These are phyloP conservation scores for Colletotrichum noveboracense DNA, from an alignment of 2,329 filamentous ascomycete genomes.

Conservation along the genomic window DNA sequence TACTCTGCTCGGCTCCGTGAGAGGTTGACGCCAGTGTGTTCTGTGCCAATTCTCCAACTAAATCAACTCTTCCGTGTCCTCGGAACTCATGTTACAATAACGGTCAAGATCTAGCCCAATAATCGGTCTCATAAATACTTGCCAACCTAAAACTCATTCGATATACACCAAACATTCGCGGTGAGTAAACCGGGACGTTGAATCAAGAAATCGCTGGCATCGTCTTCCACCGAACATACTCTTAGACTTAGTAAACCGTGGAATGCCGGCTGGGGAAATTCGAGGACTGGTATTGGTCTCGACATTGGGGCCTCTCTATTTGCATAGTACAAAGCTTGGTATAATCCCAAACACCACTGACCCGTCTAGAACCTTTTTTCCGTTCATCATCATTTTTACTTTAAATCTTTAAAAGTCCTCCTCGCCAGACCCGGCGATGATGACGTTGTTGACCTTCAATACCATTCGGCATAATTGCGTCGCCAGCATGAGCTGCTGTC, in stretches of 20 bases:
- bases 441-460: constrained; percentile 96
- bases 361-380: constrained; percentile 16
- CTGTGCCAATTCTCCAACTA: background rate
- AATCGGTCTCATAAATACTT: background rate
- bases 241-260: too few relatives aligned
- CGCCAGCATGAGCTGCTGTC: constrained; percentile 93
- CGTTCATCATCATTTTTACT: constrained; percentile 15
- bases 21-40: background rate
- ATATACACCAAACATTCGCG: too few relatives aligned
- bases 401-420: constrained; percentile 75
- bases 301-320: constrained; percentile 20
- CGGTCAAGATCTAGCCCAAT: background rate
- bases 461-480: constrained; percentile 99
- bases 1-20: background rate
- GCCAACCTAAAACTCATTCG: too few relatives aligned
- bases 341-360: constrained; percentile 22
- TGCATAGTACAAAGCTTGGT: constrained; percentile 25
- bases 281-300: constrained; percentile 16
- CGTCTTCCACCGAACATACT: too few relatives aligned
- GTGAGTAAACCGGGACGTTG: too few relatives aligned
- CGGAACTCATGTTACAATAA: background rate
- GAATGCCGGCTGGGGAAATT: background rate
- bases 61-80: background rate
- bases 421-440: constrained; percentile 85
- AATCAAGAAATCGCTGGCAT: too few relatives aligned